Base-by-base conservation (phyloP, 495 filamentous ascomycete species). In the Lepraria neglecta region DNA sequence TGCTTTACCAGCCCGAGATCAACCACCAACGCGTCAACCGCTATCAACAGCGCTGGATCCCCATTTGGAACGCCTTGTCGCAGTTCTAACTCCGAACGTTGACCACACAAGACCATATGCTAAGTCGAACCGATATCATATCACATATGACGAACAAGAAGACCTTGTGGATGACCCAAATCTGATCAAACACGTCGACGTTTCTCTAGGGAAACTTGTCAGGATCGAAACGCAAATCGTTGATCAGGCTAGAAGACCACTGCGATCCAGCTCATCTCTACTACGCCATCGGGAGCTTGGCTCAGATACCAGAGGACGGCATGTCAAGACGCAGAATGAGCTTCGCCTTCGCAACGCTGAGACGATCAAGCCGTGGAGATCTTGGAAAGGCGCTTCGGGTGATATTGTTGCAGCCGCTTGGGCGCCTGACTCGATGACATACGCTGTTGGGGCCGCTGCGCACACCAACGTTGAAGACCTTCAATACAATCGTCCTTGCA, bases 401-500 rank as follows among this genome's bases (percentile, higher is more conserved):
- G 80, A 83, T 65, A 70, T 82, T 14, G 69, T 77, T 27, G 67
- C 71, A 31, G 65, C 78, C 45, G 73, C 75, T 9, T 83, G 80
- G 80, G 76, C 74, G 27, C 73, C 77, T 15, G 72, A 80, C 68
- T 78, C 78, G 1, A 74, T 70, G 0, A 71, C 59, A 35, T 82
- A 81, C 60, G 79, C 75, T 24, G 75, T 76, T 17, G 91, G 91
- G 3, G 87, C 89, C 3, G 84, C 86, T 3, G 85, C 88, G 31
- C 82, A 89, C 59, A 84, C 83, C 1, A 90, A 96, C 68, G 70
- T 80, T 0, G 80, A 86, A 57, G 90, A 88, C 61, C 87, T 91
- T 75, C 85, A 90, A 57, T 96, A 96, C 72, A 96, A 96, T 66
- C 81, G 86, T 51, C 79, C 80, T 0, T 86, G 87, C 27, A 96